These are phyloP conservation scores for Trichoderma sp. DNA, from an alignment of 2,329 filamentous ascomycete species.

Conservation along the genomic window DNA sequence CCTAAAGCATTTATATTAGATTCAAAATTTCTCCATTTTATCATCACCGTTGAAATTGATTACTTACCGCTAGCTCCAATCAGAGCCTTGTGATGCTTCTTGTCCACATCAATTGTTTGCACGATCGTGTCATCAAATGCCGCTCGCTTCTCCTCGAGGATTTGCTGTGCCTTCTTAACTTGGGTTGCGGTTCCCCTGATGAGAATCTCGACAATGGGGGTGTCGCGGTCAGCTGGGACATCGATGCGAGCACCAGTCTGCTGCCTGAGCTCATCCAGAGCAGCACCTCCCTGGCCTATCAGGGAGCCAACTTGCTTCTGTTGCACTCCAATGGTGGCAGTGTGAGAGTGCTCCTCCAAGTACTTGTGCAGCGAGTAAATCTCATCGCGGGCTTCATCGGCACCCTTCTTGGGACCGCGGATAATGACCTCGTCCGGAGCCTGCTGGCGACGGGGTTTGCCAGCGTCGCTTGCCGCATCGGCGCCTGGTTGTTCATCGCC, in stretches of 20 bases:
- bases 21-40: neutral
- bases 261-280: conserved; percentile 85
- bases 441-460: conserved; percentile 68
- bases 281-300: conserved; percentile 85
- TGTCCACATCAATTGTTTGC: conserved; percentile 84
- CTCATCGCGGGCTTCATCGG: conserved; percentile 88
- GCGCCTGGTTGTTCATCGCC: conserved; percentile 69
- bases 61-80: conserved; percentile 85
- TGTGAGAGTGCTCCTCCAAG: conserved; percentile 81
- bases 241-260: conserved; percentile 86
- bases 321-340: conserved; percentile 77
- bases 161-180: conserved; percentile 87
- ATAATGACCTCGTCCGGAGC: conserved; percentile 85
- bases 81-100: conserved; percentile 85
- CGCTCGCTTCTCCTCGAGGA: conserved; percentile 80
- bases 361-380: conserved; percentile 86
- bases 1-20: conserved; percentile 48
- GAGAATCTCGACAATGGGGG: conserved; percentile 76
- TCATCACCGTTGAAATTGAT: neutral
- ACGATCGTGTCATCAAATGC: conserved; percentile 88
- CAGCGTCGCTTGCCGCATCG: conserved; percentile 67
- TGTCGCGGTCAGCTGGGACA: conserved; percentile 77
- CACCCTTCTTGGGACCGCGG: conserved; percentile 87
- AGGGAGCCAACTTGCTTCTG: conserved; percentile 91
- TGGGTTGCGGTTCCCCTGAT: conserved; percentile 90